A percentile compares a stretch with the other conserved stretches of the same genome.
phyloP scores from a whole-genome alignment of 768 basidiomycete genomes.

The Terana coerulea region DNA sequence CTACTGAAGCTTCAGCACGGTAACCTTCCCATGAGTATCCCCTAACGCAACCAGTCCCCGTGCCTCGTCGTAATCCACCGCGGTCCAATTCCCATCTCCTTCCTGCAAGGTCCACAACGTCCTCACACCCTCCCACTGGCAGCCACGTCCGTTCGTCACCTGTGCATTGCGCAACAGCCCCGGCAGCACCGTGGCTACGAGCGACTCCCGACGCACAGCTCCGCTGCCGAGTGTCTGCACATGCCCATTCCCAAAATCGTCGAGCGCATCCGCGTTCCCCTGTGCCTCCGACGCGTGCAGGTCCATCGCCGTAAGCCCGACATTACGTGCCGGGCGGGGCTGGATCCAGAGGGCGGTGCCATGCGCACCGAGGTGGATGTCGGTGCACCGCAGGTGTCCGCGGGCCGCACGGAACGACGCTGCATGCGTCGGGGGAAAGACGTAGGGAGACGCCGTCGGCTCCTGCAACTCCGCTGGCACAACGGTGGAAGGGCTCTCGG shows the following conservation, averaged over 20 bases:
- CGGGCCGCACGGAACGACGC: slow-evolving; percentile 35
- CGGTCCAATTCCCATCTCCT: slow-evolving; percentile 45
- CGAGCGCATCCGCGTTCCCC: too few relatives aligned
- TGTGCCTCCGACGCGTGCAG: slow-evolving; percentile 20
- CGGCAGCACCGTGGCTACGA: slow-evolving; percentile 50
- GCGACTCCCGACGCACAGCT: slow-evolving; percentile 26
- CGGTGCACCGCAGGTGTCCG: slow-evolving; percentile 52
- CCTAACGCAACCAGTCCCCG: slow-evolving; percentile 51
- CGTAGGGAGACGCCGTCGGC: slow-evolving; percentile 27
- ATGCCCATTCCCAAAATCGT: too few relatives aligned
- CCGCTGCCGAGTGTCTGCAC: slow-evolving; percentile 1
- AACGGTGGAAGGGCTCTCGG: not conserved
- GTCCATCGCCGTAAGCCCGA: slow-evolving; percentile 29
- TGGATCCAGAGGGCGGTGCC: slow-evolving; percentile 65
- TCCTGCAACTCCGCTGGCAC: not conserved
- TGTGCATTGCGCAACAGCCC: slow-evolving; percentile 33
- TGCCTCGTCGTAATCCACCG: slow-evolving; percentile 60
- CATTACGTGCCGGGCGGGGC: slow-evolving; percentile 44
- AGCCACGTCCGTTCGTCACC: not conserved
- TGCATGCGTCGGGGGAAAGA: slow-evolving; percentile 48
- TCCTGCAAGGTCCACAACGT: slow-evolving; percentile 29
- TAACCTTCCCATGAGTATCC: slow-evolving; percentile 44
- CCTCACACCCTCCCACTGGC: slow-evolving; percentile 9
- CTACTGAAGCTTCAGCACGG: slow-evolving; percentile 35
- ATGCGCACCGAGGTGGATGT: slow-evolving; percentile 48